These are phyloP conservation scores for Didymella keratinophila DNA, from an alignment of 2,329 filamentous ascomycete genomes.

Conservation along the genomic window DNA sequence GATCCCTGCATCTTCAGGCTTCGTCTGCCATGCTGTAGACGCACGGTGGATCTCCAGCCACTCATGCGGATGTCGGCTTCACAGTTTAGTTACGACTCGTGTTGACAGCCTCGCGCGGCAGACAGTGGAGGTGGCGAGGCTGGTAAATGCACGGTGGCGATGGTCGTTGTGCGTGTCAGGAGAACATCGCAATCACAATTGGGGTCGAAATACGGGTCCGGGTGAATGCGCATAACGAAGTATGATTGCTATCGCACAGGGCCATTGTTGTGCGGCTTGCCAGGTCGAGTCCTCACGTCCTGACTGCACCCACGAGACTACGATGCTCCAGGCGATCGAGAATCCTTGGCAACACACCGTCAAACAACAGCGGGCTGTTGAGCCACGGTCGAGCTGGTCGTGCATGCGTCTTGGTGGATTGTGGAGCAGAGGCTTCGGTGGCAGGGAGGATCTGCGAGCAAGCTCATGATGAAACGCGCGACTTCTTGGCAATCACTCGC, in stretches of 20 bases:
- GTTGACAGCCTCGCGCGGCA: conserved; percentile 15
- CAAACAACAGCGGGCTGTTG: conserved; percentile 30
- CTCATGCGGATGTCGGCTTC: conserved; percentile 12
- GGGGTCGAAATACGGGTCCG: conserved; percentile 16
- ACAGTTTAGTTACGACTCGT: conserved; percentile 15
- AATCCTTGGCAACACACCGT: conserved; percentile 13
- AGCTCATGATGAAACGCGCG: conserved; percentile 30
- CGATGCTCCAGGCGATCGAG: neutral
- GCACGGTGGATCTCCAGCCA: conserved; percentile 19
- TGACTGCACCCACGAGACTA: neutral
- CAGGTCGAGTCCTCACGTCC: neutral
- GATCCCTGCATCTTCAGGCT: neutral
- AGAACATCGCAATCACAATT: conserved; percentile 27
- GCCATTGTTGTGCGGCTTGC: conserved; percentile 8
- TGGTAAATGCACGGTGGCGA: conserved; percentile 20
- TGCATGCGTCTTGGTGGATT: conserved; percentile 29
- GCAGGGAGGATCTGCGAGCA: conserved; percentile 33
- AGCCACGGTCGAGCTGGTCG: conserved; percentile 30
- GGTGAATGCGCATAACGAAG: conserved; percentile 19
- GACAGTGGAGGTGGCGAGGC: conserved; percentile 10
- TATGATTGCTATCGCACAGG: conserved; percentile 13
- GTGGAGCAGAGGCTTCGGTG: conserved; percentile 25
- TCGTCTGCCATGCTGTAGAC: conserved; percentile 7
- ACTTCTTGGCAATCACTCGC: conserved; percentile 22
- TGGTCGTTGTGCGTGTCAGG: conserved; percentile 22